phyloP scores from a whole-genome alignment of 2,329 filamentous ascomycete species.

The Dactylellina parvicollis region DNA sequence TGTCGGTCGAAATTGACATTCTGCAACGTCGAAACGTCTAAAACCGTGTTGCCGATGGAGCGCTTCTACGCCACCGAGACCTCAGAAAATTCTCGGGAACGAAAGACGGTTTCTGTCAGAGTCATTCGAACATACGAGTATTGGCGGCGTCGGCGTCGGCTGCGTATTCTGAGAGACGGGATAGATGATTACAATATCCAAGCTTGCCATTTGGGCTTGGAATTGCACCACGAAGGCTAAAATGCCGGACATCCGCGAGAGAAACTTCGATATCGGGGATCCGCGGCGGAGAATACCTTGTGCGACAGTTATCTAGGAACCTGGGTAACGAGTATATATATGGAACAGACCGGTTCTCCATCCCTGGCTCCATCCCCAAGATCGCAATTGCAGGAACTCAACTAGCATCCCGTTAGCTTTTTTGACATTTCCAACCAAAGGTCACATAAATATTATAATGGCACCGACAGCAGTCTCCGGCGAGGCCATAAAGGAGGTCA shows the following conservation, averaged over 20 bases:
- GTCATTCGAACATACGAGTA: not conserved
- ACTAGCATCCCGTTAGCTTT: not conserved
- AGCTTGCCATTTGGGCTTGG: constrained; percentile 40
- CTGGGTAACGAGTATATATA: too few relatives aligned
- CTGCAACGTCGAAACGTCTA: not conserved
- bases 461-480: constrained; percentile 39
- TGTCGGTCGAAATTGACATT: not conserved
- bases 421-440: not conserved
- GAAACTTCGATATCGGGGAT: too few relatives aligned
- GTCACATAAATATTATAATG: constrained; percentile 16
- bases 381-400: too few relatives aligned
- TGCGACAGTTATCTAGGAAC: too few relatives aligned
- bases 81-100: not conserved
- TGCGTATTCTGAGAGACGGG: not conserved
- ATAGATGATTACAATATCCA: constrained; percentile 1
- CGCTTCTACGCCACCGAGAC: not conserved
- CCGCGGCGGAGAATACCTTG: too few relatives aligned
- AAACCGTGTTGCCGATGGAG: not conserved
- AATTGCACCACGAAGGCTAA: constrained; percentile 28
- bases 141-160: not conserved
- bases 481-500: constrained; percentile 19
- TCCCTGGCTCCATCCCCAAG: too few relatives aligned
- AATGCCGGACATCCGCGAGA: constrained; percentile 34
- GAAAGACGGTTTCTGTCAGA: not conserved
- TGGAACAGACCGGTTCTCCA: too few relatives aligned